Evolutionary conservation across 257 asterid genomes (phyloP).

Genomic region (Datura wrightii): DNA sequence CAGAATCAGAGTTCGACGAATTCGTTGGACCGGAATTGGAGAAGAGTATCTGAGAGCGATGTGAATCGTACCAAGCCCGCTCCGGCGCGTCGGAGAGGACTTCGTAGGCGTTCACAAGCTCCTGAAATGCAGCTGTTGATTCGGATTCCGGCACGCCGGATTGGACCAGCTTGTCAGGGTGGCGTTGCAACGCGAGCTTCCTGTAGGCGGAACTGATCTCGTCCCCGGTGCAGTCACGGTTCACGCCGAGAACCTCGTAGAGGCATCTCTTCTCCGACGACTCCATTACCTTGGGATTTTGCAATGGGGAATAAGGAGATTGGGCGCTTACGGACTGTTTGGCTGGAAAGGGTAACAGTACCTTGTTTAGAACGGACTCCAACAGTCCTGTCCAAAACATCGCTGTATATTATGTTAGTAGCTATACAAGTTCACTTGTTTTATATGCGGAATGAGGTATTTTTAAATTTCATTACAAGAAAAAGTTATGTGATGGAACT

Average conservation of each 20-base stretch:
- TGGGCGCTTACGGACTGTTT: background rate
- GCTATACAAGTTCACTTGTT: no score
- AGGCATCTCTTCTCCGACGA: slow-evolving; percentile 84
- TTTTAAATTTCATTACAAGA: no score
- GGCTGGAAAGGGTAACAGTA: background rate
- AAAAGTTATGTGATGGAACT: no score
- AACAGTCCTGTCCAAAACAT: background rate
- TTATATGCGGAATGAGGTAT: no score
- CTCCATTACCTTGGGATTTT: slow-evolving; percentile 50
- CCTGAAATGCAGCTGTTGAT: slow-evolving; percentile 92
- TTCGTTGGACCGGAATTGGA: slow-evolving; percentile 45
- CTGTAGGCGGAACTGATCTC: slow-evolving; percentile 88
- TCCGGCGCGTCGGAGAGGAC: slow-evolving; percentile 88
- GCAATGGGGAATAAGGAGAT: background rate
- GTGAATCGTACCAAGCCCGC: slow-evolving; percentile 96
- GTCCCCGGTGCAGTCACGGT: slow-evolving; percentile 72
- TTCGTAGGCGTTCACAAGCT: slow-evolving; percentile 92
- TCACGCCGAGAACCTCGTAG: slow-evolving; percentile 81
- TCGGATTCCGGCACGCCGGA: slow-evolving; percentile 86
- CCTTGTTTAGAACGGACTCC: background rate
- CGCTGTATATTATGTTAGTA: no score
- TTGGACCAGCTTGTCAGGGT: slow-evolving; percentile 87
- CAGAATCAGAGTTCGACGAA: slow-evolving; percentile 44
- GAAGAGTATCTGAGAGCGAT: slow-evolving; percentile 87
- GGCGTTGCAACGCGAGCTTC: slow-evolving; percentile 94